Evolutionary conservation across 345 rosid genomes (phyloP).

Genomic region (Brassica rapa): DNA sequence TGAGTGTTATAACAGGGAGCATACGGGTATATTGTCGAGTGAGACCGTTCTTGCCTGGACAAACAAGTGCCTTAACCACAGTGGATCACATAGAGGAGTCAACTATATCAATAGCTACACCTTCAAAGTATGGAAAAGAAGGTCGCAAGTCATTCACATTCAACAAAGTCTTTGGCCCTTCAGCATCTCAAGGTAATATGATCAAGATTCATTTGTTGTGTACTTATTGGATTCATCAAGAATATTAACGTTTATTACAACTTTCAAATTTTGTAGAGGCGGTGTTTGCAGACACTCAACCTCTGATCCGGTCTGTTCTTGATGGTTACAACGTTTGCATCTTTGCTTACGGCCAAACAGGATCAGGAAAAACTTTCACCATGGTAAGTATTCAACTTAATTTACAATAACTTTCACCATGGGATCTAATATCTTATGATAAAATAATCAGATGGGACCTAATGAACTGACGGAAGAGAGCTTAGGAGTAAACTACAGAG

Average conservation of each 20-base stretch:
- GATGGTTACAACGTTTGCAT: constrained; percentile 98
- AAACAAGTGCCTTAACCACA: constrained; percentile 49
- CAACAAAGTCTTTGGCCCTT: constrained; percentile 86
- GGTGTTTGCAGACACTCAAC: constrained; percentile 85
- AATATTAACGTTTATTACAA: constrained; percentile 6
- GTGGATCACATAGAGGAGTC: constrained; percentile 71
- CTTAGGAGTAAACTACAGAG: constrained; percentile 92
- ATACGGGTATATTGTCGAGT: constrained; percentile 95
- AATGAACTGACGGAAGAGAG: constrained; percentile 74
- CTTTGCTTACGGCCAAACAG: constrained; percentile 99
- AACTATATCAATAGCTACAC: constrained; percentile 55
- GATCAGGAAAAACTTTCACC: constrained; percentile 94
- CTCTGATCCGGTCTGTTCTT: constrained; percentile 89
- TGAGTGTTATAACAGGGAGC: constrained; percentile 53
- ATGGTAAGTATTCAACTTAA: constrained; percentile 52
- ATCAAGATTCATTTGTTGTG: neutral
- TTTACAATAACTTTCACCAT: neutral
- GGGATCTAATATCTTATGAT: too few species aligned
- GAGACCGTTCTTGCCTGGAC: constrained; percentile 75
- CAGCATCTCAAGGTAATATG: constrained; percentile 73
- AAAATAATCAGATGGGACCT: constrained; percentile 71
- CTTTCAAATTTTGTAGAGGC: constrained; percentile 58
- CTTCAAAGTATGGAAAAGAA: constrained; percentile 67
- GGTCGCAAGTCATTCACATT: constrained; percentile 72
- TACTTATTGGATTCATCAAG: neutral